A percentile compares a stretch with the other conserved stretches of the same genome.
Evolutionary conservation across 371 early-diverging fungal genomes (phyloP).

Genomic region (Actinomucor elegans): DNA sequence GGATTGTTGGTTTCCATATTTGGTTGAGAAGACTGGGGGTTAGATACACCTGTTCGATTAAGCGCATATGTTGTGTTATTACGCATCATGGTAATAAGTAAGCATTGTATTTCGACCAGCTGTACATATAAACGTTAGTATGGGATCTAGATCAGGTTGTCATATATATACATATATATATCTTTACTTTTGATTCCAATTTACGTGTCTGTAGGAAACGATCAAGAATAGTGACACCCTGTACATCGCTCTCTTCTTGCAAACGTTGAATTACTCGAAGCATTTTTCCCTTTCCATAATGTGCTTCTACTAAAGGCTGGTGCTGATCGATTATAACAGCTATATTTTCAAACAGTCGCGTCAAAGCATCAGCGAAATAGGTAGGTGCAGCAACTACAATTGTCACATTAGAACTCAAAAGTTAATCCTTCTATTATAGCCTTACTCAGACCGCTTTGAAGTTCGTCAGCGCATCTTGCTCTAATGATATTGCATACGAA

Average conservation of each 20-base stretch:
- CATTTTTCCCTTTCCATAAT: constrained; percentile 88
- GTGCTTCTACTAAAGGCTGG: constrained; percentile 74
- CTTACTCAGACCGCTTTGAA: constrained; percentile 47
- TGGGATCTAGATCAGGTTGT: background rate
- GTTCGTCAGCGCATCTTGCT: constrained; percentile 66
- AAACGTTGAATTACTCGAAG: constrained; percentile 82
- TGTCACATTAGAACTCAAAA: too few relatives aligned
- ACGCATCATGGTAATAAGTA: constrained; percentile 37
- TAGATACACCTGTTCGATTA: constrained; percentile 11
- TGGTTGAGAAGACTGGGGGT: background rate
- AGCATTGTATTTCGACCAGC: constrained; percentile 43
- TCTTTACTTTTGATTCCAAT: constrained; percentile 39
- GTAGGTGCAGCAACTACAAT: constrained; percentile 44
- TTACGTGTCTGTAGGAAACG: constrained; percentile 56
- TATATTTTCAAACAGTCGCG: constrained; percentile 83
- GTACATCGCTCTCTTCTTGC: constrained; percentile 84
- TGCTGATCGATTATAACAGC: constrained; percentile 86
- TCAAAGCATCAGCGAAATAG: constrained; percentile 74
- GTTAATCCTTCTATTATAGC: background rate
- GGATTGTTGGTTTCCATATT: constrained; percentile 27
- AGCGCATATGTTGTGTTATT: constrained; percentile 15
- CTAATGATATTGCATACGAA: constrained; percentile 81
- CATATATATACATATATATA: too few relatives aligned
- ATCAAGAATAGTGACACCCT: constrained; percentile 75
- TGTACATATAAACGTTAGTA: constrained; percentile 3